These are phyloP conservation scores for Rhynchospora pubera DNA, from an alignment of 176 grass and related monocot genomes.

Conservation along the genomic window DNA sequence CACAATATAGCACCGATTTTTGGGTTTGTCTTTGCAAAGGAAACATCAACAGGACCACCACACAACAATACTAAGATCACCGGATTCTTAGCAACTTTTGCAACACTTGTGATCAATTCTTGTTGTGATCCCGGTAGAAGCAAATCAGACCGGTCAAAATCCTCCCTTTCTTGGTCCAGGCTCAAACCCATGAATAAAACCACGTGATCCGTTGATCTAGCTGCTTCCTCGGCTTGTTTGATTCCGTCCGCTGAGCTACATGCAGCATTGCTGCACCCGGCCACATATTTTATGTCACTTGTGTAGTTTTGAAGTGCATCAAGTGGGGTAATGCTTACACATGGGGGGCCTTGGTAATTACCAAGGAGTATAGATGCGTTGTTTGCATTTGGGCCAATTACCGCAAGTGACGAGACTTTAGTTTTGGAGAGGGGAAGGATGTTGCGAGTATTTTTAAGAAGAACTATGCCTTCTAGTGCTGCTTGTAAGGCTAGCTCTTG, in stretches of 20 bases:
- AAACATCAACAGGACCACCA: conserved; percentile 58
- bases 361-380: conserved; percentile 24
- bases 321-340: conserved; percentile 38
- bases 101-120: conserved; percentile 47
- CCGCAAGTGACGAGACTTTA: conserved; percentile 12
- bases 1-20: conserved; percentile 63
- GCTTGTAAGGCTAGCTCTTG: conserved; percentile 56
- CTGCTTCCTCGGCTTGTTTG: conserved; percentile 13
- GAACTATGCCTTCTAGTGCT: conserved; percentile 61
- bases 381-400: conserved; percentile 67
- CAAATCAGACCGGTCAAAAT: conserved; percentile 43
- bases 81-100: conserved; percentile 35
- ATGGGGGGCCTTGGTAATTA: conserved; percentile 63
- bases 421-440: conserved; percentile 33
- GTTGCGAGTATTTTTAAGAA: conserved; percentile 46
- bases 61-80: conserved; percentile 71
- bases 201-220: conserved; percentile 30
- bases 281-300: conserved; percentile 14
- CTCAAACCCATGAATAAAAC: conserved; percentile 62
- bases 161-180: conserved; percentile 55
- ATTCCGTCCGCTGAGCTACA: conserved; percentile 7
- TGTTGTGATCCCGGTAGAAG: conserved; percentile 64
- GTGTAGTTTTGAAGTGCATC: conserved; percentile 23
- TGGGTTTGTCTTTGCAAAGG: conserved; percentile 41
- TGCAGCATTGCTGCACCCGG: conserved; percentile 38